phyloP scores from a whole-genome alignment of 1,139 yeast genomes.

The Yamadazyma taylorii region DNA sequence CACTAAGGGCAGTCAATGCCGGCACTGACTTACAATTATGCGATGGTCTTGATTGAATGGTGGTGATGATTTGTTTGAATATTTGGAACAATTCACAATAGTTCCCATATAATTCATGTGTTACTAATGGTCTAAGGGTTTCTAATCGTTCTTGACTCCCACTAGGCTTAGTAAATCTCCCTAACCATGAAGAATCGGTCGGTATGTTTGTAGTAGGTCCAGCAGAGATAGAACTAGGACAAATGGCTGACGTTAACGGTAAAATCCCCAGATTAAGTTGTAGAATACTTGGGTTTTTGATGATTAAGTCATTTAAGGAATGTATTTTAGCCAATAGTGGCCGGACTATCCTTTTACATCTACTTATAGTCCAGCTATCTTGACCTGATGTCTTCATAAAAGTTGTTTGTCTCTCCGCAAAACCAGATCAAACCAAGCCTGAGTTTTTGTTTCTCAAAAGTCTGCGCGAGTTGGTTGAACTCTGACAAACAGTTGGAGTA shows the following conservation, averaged over 20 bases:
- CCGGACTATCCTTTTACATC: slow-evolving; percentile 37
- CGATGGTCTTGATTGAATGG: slow-evolving; percentile 13
- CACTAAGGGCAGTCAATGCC: slow-evolving; percentile 30
- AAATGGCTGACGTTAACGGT: too few relatives aligned
- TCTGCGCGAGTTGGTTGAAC: too few relatives aligned
- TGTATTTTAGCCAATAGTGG: slow-evolving; percentile 41
- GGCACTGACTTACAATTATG: slow-evolving; percentile 1
- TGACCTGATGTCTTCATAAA: slow-evolving; percentile 1
- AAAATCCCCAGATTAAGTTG: too few relatives aligned
- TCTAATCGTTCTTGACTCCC: slow-evolving; percentile 27
- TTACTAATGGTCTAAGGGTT: slow-evolving; percentile 24
- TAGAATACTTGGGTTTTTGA: slow-evolving; percentile 11
- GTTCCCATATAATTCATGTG: slow-evolving; percentile 26
- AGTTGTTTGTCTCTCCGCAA: too few relatives aligned
- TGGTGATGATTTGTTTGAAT: slow-evolving; percentile 25
- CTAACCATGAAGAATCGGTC: not conserved
- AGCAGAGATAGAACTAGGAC: too few relatives aligned
- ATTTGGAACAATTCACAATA: slow-evolving; percentile 33
- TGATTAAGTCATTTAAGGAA: slow-evolving; percentile 24
- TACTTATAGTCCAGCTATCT: slow-evolving; percentile 9
- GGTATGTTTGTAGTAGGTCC: too few relatives aligned
- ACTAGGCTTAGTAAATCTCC: slow-evolving; percentile 19
- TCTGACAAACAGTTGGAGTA: too few relatives aligned
- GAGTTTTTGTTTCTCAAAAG: too few relatives aligned
- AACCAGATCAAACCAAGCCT: too few relatives aligned